A percentile compares a stretch with the other conserved stretches of the same genome.
Evolutionary conservation across 345 rosid genomes (phyloP).

Genomic region (Dimocarpus longan): DNA sequence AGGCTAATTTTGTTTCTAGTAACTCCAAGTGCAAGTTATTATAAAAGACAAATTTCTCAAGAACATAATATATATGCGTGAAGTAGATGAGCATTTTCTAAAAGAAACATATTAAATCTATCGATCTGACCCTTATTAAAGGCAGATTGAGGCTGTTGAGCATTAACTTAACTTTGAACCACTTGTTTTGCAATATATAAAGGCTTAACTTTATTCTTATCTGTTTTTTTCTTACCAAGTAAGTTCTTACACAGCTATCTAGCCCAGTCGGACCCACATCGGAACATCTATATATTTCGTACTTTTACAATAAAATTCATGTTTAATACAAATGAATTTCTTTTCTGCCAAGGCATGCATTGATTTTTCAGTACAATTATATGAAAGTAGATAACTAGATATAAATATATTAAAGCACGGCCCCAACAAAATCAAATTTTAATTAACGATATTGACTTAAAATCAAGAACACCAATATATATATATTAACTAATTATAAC

Average conservation of each 20-base stretch:
- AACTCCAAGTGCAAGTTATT: too few species aligned
- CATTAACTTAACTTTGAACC: constrained; percentile 25
- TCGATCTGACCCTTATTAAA: not conserved
- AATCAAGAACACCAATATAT: too few species aligned
- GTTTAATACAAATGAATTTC: not conserved
- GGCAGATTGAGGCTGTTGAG: constrained; percentile 17
- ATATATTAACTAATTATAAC: not conserved
- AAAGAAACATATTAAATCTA: not conserved
- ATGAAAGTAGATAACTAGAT: not conserved
- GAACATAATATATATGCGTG: too few species aligned
- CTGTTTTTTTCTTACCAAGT: not conserved
- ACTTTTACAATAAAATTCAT: not conserved
- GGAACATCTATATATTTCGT: not conserved
- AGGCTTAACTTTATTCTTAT: constrained; percentile 19
- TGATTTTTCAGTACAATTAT: not conserved
- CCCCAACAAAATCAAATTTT: too few species aligned
- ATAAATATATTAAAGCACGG: too few species aligned
- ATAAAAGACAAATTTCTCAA: too few species aligned
- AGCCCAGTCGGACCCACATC: not conserved
- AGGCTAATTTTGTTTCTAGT: too few species aligned
- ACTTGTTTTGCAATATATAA: constrained; percentile 13
- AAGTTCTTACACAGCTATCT: constrained; percentile 1
- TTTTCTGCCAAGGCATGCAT: not conserved
- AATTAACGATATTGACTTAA: too few species aligned
- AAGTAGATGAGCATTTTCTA: not conserved